Evolutionary conservation across 1,284 basidiomycete species (phyloP).

Genomic region (Trichosporon faecale): DNA sequence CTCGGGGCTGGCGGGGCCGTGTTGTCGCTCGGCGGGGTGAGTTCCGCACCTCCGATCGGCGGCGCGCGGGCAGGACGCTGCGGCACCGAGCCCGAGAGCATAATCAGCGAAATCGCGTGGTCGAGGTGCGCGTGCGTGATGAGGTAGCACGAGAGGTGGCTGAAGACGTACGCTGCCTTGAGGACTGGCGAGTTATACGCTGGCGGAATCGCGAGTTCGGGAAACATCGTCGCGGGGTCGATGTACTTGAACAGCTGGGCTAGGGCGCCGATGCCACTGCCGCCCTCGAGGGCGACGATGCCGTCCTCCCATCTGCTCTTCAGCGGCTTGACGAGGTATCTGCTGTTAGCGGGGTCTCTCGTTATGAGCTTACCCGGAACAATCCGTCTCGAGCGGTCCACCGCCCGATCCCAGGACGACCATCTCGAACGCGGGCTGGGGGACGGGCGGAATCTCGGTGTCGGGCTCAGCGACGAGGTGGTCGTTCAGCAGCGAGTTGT

Average conservation of each 20-base stretch:
- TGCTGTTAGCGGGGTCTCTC: conserved; percentile 10
- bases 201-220: conserved; percentile 36
- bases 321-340: conserved; percentile 47
- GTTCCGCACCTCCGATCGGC: background rate
- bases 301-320: conserved; percentile 47
- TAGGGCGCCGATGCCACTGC: conserved; percentile 49
- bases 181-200: conserved; percentile 42
- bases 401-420: conserved; percentile 50
- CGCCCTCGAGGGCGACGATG: conserved; percentile 46
- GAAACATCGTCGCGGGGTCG: conserved; percentile 32
- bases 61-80: conserved; percentile 22
- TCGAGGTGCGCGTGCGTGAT: conserved; percentile 52
- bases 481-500: background rate
- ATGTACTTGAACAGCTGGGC: conserved; percentile 28
- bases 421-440: conserved; percentile 45
- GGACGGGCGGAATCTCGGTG: background rate
- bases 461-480: background rate
- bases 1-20: conserved; percentile 14
- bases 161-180: conserved; percentile 49
- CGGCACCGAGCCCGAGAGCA: conserved; percentile 47
- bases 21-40: conserved; percentile 4
- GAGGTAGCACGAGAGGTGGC: conserved; percentile 49
- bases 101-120: conserved; percentile 46
- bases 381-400: conserved; percentile 52
- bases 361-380: conserved; percentile 40